A percentile compares a stretch with the other conserved stretches of the same genome.
phyloP scores from a whole-genome alignment of 2,329 filamentous ascomycete species.

The Calonectria multiphialidica region DNA sequence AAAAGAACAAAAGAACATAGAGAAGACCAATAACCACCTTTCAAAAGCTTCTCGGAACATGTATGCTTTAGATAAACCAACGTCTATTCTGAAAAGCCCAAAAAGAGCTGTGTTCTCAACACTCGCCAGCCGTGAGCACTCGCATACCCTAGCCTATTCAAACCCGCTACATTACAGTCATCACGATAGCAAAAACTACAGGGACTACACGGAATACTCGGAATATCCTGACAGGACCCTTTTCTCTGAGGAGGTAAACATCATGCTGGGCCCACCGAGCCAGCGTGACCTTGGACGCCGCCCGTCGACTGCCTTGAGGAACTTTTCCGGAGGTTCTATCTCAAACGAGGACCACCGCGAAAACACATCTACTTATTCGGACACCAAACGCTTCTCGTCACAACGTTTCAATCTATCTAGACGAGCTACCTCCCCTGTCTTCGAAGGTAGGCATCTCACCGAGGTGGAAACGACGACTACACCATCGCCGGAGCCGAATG shows the following conservation, averaged over 20 bases:
- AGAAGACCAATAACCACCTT: not conserved
- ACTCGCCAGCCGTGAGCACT: not conserved
- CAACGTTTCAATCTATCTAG: constrained; percentile 24
- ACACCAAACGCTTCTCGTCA: constrained; percentile 20
- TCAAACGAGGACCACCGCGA: constrained; percentile 15
- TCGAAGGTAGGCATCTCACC: not conserved
- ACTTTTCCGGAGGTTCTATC: constrained; percentile 22
- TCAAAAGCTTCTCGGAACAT: too few relatives aligned
- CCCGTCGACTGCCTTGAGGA: constrained; percentile 16
- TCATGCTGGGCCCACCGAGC: not conserved
- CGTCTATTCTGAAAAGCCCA: not conserved
- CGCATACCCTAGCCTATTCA: not conserved
- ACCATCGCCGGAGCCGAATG: constrained; percentile 11
- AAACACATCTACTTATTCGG: constrained; percentile 12
- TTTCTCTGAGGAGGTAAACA: not conserved
- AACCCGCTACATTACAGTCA: not conserved
- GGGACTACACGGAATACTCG: too few relatives aligned
- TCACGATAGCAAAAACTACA: not conserved
- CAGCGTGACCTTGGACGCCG: not conserved
- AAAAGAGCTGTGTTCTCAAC: not conserved
- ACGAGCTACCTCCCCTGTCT: constrained; percentile 13
- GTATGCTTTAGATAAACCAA: not conserved
- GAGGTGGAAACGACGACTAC: not conserved
- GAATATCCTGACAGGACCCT: not conserved
- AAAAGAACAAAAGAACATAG: not conserved